These are phyloP conservation scores for Puccinia novopanici DNA, from an alignment of 1,284 basidiomycete genomes.

Conservation along the genomic window DNA sequence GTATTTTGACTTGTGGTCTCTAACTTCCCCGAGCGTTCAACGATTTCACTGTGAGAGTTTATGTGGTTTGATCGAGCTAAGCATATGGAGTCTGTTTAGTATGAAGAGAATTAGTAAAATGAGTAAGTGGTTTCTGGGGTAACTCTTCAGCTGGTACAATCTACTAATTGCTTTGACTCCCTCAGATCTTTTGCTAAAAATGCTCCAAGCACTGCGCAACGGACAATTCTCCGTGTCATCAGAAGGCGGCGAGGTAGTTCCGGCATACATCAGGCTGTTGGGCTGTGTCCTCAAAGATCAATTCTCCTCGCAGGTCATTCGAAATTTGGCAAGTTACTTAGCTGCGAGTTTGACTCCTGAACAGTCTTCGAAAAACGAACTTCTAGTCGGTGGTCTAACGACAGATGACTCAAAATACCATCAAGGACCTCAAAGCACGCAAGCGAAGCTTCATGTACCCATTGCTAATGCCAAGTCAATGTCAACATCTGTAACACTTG, in stretches of 20 bases:
- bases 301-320: slow-evolving; percentile 73
- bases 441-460: slow-evolving; percentile 17
- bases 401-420: background rate
- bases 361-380: background rate
- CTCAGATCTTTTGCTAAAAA: slow-evolving; percentile 70
- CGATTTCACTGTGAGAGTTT: slow-evolving; percentile 78
- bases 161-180: slow-evolving; percentile 9
- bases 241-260: slow-evolving; percentile 54
- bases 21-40: slow-evolving; percentile 70
- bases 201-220: slow-evolving; percentile 78
- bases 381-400: slow-evolving; percentile 19
- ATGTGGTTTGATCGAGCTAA: slow-evolving; percentile 69
- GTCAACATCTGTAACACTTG: slow-evolving; percentile 58
- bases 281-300: slow-evolving; percentile 66
- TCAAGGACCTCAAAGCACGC: background rate
- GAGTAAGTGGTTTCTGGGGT: slow-evolving; percentile 43
- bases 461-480: slow-evolving; percentile 45
- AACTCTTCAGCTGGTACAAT: background rate
- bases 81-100: slow-evolving; percentile 63
- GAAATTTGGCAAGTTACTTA: slow-evolving; percentile 79
- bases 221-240: slow-evolving; percentile 61
- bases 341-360: slow-evolving; percentile 74
- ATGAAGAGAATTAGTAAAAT: slow-evolving; percentile 56
- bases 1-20: slow-evolving; percentile 87
- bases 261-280: slow-evolving; percentile 60